A percentile compares a stretch with the other conserved stretches of the same genome.
Conservation (phyloP, 495 filamentous ascomycete species). For the Cladorrhinum samala region DNA sequence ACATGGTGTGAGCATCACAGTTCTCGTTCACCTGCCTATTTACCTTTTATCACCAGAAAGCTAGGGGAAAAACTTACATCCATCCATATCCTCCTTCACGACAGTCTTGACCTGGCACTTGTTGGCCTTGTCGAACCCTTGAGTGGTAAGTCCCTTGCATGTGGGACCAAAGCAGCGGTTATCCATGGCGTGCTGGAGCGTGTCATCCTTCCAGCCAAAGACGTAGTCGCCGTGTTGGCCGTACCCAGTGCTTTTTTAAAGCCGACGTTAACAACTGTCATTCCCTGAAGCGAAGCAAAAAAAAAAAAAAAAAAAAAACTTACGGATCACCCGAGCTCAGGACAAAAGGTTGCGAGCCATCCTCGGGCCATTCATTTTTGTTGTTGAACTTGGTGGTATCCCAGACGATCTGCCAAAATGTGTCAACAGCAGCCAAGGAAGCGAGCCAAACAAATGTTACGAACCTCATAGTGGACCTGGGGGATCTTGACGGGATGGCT, state of each 20-base stretch:
- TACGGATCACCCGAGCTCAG: slow-evolving; percentile 39
- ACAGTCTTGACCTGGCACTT: slow-evolving; percentile 33
- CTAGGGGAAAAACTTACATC: slow-evolving; percentile 38
- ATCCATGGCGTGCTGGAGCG: slow-evolving; percentile 48
- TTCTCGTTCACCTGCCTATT: too few relatives aligned
- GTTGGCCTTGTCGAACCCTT: slow-evolving; percentile 30
- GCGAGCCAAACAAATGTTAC: too few relatives aligned
- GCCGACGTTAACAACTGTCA: neutral
- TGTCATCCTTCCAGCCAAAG: slow-evolving; percentile 45
- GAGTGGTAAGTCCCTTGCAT: slow-evolving; percentile 32
- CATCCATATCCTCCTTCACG: slow-evolving; percentile 40
- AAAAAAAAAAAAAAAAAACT: neutral
- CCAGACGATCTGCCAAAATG: slow-evolving; percentile 34
- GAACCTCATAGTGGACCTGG: slow-evolving; percentile 44
- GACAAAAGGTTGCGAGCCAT: slow-evolving; percentile 45
- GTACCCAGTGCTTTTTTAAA: slow-evolving; percentile 15
- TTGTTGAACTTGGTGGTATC: slow-evolving; percentile 44
- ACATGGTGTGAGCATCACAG: too few relatives aligned
- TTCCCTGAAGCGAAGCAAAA: neutral
- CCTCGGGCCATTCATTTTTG: slow-evolving; percentile 38
- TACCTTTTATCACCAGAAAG: too few relatives aligned
- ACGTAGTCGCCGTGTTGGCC: slow-evolving; percentile 46
- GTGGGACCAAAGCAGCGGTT: slow-evolving; percentile 35
- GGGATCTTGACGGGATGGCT: slow-evolving; percentile 45
- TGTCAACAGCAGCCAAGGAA: neutral